Percentiles rank a stretch among this genome's conserved stretches.
phyloP scores from a whole-genome alignment of 202 grass and related monocot species.

The Setaria viridis region DNA sequence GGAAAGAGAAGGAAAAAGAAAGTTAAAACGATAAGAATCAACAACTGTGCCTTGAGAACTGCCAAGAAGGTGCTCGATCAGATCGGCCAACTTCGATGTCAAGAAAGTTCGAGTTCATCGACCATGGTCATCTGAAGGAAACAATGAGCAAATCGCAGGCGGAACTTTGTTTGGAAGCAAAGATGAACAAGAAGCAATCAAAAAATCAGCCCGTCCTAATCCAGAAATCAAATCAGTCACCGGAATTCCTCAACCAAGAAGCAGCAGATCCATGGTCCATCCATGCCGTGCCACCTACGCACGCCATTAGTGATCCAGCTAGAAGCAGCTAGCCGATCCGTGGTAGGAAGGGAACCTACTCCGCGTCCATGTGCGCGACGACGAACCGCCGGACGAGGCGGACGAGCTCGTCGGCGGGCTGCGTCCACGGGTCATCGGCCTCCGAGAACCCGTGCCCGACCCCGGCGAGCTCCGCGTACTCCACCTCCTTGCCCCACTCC shows the following conservation, averaged over 20 bases:
- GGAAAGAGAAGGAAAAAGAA: background rate
- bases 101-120: background rate
- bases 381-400: constrained; percentile 40
- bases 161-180: background rate
- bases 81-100: background rate
- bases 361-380: constrained; percentile 33
- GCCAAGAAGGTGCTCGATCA: background rate
- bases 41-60: background rate
- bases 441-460: constrained; percentile 43
- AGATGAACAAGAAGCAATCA: background rate
- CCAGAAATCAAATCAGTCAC: background rate
- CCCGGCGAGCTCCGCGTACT: constrained; percentile 35
- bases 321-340: background rate
- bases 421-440: constrained; percentile 33
- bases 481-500: constrained; percentile 49
- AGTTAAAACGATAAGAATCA: background rate
- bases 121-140: background rate
- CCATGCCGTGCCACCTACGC: background rate
- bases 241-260: background rate
- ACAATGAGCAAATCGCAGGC: background rate
- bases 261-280: background rate
- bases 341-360: background rate
- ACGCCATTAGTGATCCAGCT: background rate
- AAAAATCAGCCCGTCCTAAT: background rate
- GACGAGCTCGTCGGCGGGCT: constrained; percentile 37